Evolutionary conservation across 768 basidiomycete species (phyloP).

Genomic region (Serendipita sp.): DNA sequence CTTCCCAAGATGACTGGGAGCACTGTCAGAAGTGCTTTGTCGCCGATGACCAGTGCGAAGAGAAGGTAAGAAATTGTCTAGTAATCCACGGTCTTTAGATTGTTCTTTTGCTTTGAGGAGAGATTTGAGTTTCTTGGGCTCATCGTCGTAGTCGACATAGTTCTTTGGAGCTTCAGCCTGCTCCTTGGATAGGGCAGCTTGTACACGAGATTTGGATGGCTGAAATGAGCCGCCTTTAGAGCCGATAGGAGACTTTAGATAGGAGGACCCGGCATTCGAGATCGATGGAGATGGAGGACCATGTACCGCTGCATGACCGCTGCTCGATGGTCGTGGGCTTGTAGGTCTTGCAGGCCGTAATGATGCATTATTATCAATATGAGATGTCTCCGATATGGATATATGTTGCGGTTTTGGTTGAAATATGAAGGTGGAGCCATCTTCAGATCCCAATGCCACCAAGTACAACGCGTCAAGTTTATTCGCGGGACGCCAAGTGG

Average conservation of each 20-base stretch:
- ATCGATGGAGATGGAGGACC: constrained; percentile 25
- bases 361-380: not conserved
- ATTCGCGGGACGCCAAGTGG: not conserved
- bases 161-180: constrained; percentile 63
- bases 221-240: constrained; percentile 14
- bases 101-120: constrained; percentile 39
- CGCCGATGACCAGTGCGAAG: not conserved
- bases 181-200: constrained; percentile 55
- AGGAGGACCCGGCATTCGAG: constrained; percentile 11
- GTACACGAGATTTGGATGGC: constrained; percentile 40
- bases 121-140: constrained; percentile 57
- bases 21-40: not conserved
- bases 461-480: not conserved
- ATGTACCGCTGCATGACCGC: not conserved
- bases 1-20: not conserved
- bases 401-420: constrained; percentile 3
- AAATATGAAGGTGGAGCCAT: constrained; percentile 23
- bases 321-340: not conserved
- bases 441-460: constrained; percentile 21
- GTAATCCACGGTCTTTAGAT: constrained; percentile 21
- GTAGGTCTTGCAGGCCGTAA: not conserved
- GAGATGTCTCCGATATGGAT: not conserved
- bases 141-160: constrained; percentile 69
- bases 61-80: constrained; percentile 19
- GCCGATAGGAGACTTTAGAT: not conserved